phyloP scores from a whole-genome alignment of 2,329 filamentous ascomycete genomes.

The Cordyceps fumosorosea region DNA sequence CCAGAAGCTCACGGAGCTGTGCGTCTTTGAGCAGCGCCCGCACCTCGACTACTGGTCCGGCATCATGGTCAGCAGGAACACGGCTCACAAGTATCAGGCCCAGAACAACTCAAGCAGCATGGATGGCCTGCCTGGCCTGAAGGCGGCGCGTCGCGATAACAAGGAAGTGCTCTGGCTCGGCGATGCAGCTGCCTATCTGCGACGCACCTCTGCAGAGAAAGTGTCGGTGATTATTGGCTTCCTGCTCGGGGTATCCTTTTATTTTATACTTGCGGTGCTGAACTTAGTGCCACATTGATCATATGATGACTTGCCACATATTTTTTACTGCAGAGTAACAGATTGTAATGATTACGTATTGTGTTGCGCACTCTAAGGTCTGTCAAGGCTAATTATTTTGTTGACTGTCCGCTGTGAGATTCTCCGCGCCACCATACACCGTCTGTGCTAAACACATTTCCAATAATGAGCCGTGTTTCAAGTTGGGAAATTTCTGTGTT shows the following conservation, averaged over 20 bases:
- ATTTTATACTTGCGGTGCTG: constrained; percentile 1
- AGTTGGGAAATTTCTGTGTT: neutral
- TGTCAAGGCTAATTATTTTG: neutral
- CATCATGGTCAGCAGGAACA: constrained; percentile 42
- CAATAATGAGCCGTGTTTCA: neutral
- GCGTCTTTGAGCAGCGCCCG: constrained; percentile 46
- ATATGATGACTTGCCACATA: neutral
- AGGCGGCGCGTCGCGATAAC: constrained; percentile 41
- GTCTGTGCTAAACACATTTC: neutral
- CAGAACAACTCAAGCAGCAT: constrained; percentile 49
- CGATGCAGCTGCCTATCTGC: constrained; percentile 26
- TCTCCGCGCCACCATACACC: neutral
- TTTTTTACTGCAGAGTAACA: neutral
- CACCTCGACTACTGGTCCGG: constrained; percentile 47
- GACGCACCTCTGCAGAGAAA: constrained; percentile 24
- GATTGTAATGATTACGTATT: neutral
- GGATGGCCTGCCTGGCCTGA: constrained; percentile 53
- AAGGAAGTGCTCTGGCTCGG: constrained; percentile 42
- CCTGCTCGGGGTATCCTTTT: constrained; percentile 17
- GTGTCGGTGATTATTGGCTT: constrained; percentile 29
- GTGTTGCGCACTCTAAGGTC: neutral
- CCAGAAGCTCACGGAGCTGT: constrained; percentile 27
- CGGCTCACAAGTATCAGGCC: constrained; percentile 48
- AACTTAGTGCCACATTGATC: neutral
- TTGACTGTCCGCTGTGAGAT: neutral